Conservation (phyloP, 768 basidiomycete species). For the Saitozyma podzolica region DNA sequence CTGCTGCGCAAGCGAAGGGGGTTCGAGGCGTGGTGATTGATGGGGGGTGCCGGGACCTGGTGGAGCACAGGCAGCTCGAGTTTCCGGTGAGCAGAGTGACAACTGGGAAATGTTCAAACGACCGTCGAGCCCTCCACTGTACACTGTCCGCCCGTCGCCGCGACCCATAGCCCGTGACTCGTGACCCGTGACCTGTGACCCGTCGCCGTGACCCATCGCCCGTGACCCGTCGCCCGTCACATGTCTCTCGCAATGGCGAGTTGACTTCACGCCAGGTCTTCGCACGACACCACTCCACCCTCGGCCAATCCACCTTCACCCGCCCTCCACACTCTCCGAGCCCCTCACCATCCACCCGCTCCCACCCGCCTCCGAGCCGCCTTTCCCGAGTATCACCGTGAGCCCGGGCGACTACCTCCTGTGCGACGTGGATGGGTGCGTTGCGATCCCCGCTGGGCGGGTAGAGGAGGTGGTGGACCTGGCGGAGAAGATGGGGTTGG, state of each 20-base stretch:
- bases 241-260: too few relatives aligned
- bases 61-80: constrained; percentile 66
- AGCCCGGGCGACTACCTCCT: constrained; percentile 77
- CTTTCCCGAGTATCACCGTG: constrained; percentile 58
- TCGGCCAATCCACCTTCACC: constrained; percentile 82
- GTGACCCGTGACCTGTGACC: too few relatives aligned
- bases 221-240: too few relatives aligned
- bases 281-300: constrained; percentile 74
- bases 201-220: too few relatives aligned
- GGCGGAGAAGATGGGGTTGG: constrained; percentile 62
- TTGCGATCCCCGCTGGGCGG: constrained; percentile 67
- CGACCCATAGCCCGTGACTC: too few relatives aligned
- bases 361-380: constrained; percentile 52
- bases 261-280: constrained; percentile 57
- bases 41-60: constrained; percentile 73
- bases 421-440: constrained; percentile 87
- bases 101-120: too few relatives aligned
- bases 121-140: too few relatives aligned
- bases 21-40: constrained; percentile 71
- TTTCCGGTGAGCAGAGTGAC: constrained; percentile 61
- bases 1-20: constrained; percentile 71
- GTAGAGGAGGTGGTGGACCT: constrained; percentile 62
- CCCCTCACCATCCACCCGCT: constrained; percentile 56
- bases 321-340: constrained; percentile 71
- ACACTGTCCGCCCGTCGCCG: too few relatives aligned